phyloP scores from a whole-genome alignment of 164 flowering plant species.

The Protea cynaroides region DNA sequence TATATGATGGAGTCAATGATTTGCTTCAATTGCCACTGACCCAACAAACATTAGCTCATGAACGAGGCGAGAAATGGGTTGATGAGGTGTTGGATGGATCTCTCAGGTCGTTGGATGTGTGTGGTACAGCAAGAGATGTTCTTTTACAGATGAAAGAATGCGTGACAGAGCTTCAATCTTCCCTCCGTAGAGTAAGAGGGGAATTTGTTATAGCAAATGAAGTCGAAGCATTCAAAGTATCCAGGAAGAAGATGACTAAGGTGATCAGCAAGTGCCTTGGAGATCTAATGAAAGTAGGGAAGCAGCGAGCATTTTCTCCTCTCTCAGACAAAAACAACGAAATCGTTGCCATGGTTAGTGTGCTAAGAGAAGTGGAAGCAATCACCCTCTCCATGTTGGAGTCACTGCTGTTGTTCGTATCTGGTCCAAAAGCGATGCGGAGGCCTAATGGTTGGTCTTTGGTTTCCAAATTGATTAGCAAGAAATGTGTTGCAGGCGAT shows the following conservation, averaged over 20 bases:
- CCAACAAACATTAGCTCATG: conserved; percentile 22
- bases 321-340: background rate
- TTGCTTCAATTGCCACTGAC: conserved; percentile 33
- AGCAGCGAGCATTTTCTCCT: background rate
- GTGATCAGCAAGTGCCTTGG: conserved; percentile 31
- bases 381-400: conserved; percentile 16
- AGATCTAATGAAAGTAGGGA: conserved; percentile 25
- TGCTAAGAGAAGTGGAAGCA: conserved; percentile 21
- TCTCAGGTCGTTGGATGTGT: conserved; percentile 35
- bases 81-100: conserved; percentile 39
- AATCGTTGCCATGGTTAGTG: background rate
- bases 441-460: conserved; percentile 5
- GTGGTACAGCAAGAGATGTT: conserved; percentile 37
- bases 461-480: background rate
- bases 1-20: conserved; percentile 39
- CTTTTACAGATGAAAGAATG: conserved; percentile 31
- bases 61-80: conserved; percentile 27
- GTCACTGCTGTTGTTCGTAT: background rate
- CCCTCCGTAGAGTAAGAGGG: conserved; percentile 20
- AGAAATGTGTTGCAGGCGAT: background rate
- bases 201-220: conserved; percentile 11
- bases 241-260: conserved; percentile 40
- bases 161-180: conserved; percentile 31
- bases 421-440: conserved; percentile 7
- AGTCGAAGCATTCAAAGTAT: conserved; percentile 16